Evolutionary conservation across 352 stramenopile genomes (phyloP).

Genomic region (Pythium sp.): DNA sequence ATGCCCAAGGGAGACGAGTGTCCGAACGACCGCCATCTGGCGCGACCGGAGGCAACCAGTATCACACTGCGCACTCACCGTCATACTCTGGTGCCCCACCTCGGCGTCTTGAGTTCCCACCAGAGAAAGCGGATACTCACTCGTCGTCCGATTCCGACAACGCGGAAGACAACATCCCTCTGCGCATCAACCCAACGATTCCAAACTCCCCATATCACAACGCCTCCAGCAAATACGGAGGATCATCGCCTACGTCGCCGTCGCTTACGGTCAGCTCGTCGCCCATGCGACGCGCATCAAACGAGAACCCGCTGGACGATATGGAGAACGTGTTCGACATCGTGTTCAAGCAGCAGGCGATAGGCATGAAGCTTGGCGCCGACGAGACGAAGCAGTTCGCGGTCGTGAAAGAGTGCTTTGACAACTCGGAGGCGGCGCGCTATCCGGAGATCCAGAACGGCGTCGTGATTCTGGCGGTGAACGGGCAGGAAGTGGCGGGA

Average conservation of each 20-base stretch:
- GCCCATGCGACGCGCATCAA: constrained; percentile 19
- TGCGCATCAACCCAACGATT: constrained; percentile 18
- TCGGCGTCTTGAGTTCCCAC: constrained; percentile 21
- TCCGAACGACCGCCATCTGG: constrained; percentile 11
- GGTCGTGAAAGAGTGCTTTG: constrained; percentile 82
- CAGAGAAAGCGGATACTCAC: constrained; percentile 13
- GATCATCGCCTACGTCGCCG: constrained; percentile 18
- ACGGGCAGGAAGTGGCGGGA: constrained; percentile 71
- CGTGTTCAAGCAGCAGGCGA: constrained; percentile 84
- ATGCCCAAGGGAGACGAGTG: neutral
- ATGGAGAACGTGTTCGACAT: constrained; percentile 84
- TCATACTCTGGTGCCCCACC: constrained; percentile 1
- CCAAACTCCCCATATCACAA: constrained; percentile 17
- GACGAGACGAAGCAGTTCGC: constrained; percentile 73
- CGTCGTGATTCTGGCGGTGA: constrained; percentile 80
- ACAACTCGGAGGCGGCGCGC: constrained; percentile 63
- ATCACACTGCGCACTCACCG: constrained; percentile 9
- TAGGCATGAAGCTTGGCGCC: constrained; percentile 77
- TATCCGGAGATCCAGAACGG: constrained; percentile 80
- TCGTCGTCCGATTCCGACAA: constrained; percentile 60
- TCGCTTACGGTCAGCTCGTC: constrained; percentile 22
- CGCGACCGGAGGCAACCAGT: constrained; percentile 3
- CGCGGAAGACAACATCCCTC: constrained; percentile 26
- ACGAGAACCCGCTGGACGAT: constrained; percentile 42
- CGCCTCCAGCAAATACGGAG: constrained; percentile 3